A percentile compares a stretch with the other conserved stretches of the same genome.
phyloP scores from a whole-genome alignment of 2,329 filamentous ascomycete genomes.

The Colletotrichum tamarilloi region DNA sequence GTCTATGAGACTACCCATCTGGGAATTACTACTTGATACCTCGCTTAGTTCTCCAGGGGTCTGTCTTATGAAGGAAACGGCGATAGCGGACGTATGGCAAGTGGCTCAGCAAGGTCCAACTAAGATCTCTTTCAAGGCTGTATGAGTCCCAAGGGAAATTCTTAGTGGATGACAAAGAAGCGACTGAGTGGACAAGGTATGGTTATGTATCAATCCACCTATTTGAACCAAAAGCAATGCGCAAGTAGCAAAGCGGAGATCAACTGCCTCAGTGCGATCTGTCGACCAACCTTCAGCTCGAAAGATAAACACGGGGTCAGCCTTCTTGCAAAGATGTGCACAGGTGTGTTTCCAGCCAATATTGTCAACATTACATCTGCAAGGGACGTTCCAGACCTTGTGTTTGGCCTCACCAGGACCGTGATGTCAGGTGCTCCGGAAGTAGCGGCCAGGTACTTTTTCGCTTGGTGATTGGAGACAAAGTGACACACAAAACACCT shows the following conservation, averaged over 20 bases:
- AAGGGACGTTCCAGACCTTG: conserved; percentile 7
- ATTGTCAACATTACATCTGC: not conserved
- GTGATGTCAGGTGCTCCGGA: conserved; percentile 22
- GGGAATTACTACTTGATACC: too few relatives aligned
- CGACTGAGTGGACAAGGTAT: too few relatives aligned
- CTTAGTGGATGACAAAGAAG: not conserved
- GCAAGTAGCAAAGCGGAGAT: not conserved
- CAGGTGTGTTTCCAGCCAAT: not conserved
- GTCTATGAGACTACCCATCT: too few relatives aligned
- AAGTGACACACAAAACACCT: not conserved
- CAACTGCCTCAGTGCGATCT: not conserved
- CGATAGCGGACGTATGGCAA: too few relatives aligned
- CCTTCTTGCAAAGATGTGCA: conserved; percentile 9
- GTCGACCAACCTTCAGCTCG: not conserved
- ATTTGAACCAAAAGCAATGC: not conserved
- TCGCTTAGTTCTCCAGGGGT: too few relatives aligned
- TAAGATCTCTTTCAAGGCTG: too few relatives aligned
- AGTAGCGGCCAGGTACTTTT: not conserved
- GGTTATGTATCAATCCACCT: not conserved
- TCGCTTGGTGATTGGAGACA: too few relatives aligned
- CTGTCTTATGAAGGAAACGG: too few relatives aligned
- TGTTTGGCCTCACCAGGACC: conserved; percentile 18
- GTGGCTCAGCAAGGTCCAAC: too few relatives aligned
- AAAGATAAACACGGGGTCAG: not conserved
- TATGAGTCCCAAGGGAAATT: not conserved